Percentiles rank a stretch among this genome's conserved stretches.
Conservation (phyloP, 192 early-diverging fungal genomes). For the Backusella liffmaniae region DNA sequence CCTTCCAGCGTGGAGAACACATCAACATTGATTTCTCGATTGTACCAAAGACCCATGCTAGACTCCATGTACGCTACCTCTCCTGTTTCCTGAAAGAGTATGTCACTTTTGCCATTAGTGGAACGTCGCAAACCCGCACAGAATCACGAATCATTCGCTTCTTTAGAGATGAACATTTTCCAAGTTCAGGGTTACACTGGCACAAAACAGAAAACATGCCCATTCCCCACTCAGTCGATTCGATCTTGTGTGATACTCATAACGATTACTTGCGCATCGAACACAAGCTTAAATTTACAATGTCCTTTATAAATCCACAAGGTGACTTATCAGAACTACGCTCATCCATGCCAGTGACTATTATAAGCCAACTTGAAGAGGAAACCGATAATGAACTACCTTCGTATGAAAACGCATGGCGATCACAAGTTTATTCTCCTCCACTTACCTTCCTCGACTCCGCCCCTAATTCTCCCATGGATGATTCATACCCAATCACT, state of each 20-base stretch:
- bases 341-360: constrained; percentile 30
- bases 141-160: constrained; percentile 16
- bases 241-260: constrained; percentile 30
- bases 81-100: constrained; percentile 58
- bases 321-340: constrained; percentile 36
- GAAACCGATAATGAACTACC: constrained; percentile 32
- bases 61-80: constrained; percentile 45
- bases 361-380: constrained; percentile 9
- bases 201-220: constrained; percentile 13
- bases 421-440: constrained; percentile 24
- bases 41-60: constrained; percentile 42
- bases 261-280: constrained; percentile 30
- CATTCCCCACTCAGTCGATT: constrained; percentile 17
- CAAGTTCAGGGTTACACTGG: constrained; percentile 20
- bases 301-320: constrained; percentile 26
- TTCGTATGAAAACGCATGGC: constrained; percentile 37
- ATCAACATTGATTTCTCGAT: constrained; percentile 49
- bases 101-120: constrained; percentile 36
- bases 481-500: background rate
- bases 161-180: constrained; percentile 15
- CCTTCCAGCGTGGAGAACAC: constrained; percentile 48
- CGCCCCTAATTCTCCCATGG: constrained; percentile 7
- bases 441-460: background rate
- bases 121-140: constrained; percentile 29
- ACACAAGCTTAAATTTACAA: constrained; percentile 37